phyloP scores from a whole-genome alignment of 305 asterid species.

The Solanum hybrid region DNA sequence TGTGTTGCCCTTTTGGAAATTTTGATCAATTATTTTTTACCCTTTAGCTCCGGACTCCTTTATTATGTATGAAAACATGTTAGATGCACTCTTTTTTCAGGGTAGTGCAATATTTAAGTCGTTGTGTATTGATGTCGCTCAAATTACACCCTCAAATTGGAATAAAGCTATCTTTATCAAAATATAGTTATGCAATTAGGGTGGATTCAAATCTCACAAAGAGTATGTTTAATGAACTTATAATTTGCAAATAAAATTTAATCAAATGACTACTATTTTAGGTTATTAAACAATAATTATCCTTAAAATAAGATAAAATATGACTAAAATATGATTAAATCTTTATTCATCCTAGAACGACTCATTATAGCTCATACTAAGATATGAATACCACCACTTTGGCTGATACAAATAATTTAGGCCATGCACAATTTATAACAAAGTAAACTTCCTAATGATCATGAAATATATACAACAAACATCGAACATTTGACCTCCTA shows the following conservation, averaged over 20 bases:
- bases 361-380: not conserved
- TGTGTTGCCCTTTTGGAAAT: too few relatives aligned
- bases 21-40: too few relatives aligned
- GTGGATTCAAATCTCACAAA: not conserved
- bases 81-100: not conserved
- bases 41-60: too few relatives aligned
- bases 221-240: not conserved
- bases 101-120: not conserved
- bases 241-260: too few relatives aligned
- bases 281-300: not conserved
- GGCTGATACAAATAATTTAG: not conserved
- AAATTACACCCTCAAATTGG: not conserved
- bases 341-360: not conserved
- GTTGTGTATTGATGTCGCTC: not conserved
- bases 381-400: not conserved
- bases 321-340: not conserved
- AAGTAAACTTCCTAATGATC: not conserved
- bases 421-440: not conserved
- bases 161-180: not conserved
- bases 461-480: not conserved
- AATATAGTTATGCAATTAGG: not conserved
- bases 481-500: not conserved
- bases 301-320: not conserved
- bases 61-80: not conserved
- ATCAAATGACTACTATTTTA: not conserved